Base-by-base conservation (phyloP, 257 asterid genomes). In the Fraxinus anomala region DNA sequence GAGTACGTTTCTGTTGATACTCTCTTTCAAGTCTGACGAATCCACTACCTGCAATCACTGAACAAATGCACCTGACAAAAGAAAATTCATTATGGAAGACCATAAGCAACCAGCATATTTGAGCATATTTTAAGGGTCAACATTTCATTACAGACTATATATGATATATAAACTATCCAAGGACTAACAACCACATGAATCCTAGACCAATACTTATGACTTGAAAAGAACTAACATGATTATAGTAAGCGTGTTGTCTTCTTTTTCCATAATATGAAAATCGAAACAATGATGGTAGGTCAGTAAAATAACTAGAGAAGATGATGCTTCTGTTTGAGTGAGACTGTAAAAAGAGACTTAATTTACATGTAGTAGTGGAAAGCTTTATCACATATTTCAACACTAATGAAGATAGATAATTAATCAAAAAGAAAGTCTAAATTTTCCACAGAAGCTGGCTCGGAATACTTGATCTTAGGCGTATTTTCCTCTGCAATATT, bases 21-120 rank as follows among this genome's bases (percentile, higher is more conserved):
- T 93, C 99, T 70, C 94, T 86, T 90, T 95, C 98, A 69, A 95
- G 90, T 76, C 97, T 88, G 73, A 93, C 90, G 28, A 87, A 89
- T 87, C 92, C 99, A 82, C 98, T 96, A 73, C 98, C 99, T 21
- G 91, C 96, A 61, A 93, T 87, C 84, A 96, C 98, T 31, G 97
- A 93, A 79, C 92, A 89, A 78, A 96, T 92, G 82, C 99, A 96
- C 85, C 99, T 95, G 91, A 81, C 79, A 54, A 82, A 80, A 54
- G 71, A 80, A 54, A 74, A 72, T 56, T 61, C 75, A 30, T 56
- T 39, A 59, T 74, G 59, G 71, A 77, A 68, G 24, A 77, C 24
- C 74, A 61, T 4, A 69, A 69, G 44, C n/a, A 47, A 47, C 71
- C 26, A 1, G 0, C 37, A 42, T 66, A 59, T n/a, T 76, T 69